Evolutionary conservation across 192 early-diverging fungal species (phyloP).

Genomic region (Entophlyctis luteolus): DNA sequence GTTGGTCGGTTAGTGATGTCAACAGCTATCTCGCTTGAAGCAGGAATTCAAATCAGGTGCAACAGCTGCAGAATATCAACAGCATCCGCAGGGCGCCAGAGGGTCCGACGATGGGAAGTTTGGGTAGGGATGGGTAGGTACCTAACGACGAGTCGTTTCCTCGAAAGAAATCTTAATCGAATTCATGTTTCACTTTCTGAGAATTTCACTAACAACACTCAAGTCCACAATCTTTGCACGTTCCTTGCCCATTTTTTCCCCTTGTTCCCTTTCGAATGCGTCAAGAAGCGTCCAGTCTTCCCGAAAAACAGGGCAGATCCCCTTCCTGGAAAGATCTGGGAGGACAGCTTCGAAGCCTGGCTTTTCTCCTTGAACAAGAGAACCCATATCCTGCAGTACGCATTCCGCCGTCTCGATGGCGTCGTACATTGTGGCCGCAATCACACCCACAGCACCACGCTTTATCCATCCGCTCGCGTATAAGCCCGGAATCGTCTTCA

Average conservation of each 20-base stretch:
- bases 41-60: too few species aligned
- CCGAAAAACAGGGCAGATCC: constrained; percentile 52
- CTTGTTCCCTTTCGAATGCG: constrained; percentile 62
- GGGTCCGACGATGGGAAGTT: too few species aligned
- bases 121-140: too few species aligned
- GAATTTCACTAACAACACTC: not conserved
- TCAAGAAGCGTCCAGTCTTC: constrained; percentile 83
- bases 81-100: too few species aligned
- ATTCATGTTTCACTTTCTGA: too few species aligned
- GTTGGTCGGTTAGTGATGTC: not conserved
- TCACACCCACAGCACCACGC: constrained; percentile 86
- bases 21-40: too few species aligned
- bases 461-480: constrained; percentile 96
- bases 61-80: too few species aligned
- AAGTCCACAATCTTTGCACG: constrained; percentile 70
- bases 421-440: constrained; percentile 91
- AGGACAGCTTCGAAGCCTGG: constrained; percentile 23
- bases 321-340: constrained; percentile 8
- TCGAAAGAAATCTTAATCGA: too few species aligned
- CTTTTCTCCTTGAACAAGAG: constrained; percentile 58
- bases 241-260: constrained; percentile 64
- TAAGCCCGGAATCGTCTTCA: constrained; percentile 54
- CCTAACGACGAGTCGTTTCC: too few species aligned
- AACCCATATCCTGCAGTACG: constrained; percentile 48
- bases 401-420: constrained; percentile 85